Conservation (phyloP, 441 rosid species). For the Capsella rubella region DNA sequence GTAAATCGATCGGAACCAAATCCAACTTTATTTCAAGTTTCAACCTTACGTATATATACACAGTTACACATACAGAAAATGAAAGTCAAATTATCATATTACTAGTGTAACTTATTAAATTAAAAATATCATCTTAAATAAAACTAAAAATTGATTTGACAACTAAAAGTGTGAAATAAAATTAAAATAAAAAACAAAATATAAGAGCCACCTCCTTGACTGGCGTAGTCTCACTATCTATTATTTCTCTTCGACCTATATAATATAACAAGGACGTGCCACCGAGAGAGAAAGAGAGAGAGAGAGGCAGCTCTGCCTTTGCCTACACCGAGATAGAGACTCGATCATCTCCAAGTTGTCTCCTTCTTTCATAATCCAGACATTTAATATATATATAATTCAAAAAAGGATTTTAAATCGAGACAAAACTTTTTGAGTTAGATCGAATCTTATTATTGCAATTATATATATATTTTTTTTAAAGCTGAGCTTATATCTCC, state of each 20-base stretch:
- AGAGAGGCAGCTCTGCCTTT: background rate
- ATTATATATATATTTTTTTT: background rate
- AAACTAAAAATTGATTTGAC: background rate
- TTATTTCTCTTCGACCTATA: background rate
- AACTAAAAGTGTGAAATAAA: background rate
- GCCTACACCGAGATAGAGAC: slow-evolving; percentile 21
- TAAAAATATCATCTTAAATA: background rate
- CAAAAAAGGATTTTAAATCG: background rate
- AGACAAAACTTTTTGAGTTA: background rate
- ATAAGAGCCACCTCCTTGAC: background rate
- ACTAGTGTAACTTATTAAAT: background rate
- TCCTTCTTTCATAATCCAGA: slow-evolving; percentile 9
- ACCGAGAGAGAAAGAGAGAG: background rate
- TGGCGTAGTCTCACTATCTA: background rate
- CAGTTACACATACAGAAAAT: too few species aligned
- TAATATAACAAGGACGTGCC: background rate
- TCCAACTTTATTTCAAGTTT: background rate
- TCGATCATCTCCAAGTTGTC: slow-evolving; percentile 31
- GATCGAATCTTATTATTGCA: background rate
- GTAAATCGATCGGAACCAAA: background rate
- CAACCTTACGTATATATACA: too few species aligned
- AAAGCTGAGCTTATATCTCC: background rate
- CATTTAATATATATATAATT: background rate
- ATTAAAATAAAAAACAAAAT: background rate
- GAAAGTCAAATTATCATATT: background rate